Evolutionary conservation across 2,329 filamentous ascomycete species (phyloP).

Genomic region (Calonectria honghensis): DNA sequence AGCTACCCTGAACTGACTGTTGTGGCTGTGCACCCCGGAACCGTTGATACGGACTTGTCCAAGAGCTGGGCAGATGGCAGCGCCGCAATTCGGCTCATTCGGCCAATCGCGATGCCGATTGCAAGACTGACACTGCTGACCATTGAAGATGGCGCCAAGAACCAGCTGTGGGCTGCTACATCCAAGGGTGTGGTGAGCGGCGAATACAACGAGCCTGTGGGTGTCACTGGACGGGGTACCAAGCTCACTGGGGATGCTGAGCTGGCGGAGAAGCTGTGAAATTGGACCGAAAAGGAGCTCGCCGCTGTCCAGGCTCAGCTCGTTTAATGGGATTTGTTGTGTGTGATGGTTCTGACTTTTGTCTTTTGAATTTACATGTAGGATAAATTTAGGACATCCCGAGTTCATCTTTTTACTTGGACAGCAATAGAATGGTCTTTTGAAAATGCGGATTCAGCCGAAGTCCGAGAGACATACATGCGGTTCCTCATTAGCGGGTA

Average conservation of each 20-base stretch:
- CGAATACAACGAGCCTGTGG: slow-evolving; percentile 31
- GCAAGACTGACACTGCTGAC: background rate
- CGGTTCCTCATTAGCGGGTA: no score
- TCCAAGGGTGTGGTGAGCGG: slow-evolving; percentile 12
- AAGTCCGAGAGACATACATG: no score
- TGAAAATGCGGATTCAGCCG: no score
- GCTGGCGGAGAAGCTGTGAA: slow-evolving; percentile 27
- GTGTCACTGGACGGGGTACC: slow-evolving; percentile 9
- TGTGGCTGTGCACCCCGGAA: slow-evolving; percentile 27
- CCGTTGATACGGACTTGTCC: slow-evolving; percentile 20
- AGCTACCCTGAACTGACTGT: slow-evolving; percentile 28
- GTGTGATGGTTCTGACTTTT: no score
- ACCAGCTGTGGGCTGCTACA: slow-evolving; percentile 32
- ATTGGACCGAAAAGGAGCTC: slow-evolving; percentile 32
- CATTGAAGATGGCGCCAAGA: slow-evolving; percentile 24
- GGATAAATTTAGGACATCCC: no score
- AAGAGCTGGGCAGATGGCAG: background rate
- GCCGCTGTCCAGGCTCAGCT: background rate
- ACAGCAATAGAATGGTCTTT: no score
- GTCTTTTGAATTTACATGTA: no score
- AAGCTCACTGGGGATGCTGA: slow-evolving; percentile 3
- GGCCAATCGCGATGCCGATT: background rate
- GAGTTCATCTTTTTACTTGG: no score
- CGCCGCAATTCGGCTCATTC: background rate
- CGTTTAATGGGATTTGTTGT: no score